These are phyloP conservation scores for Candida ortonii DNA, from an alignment of 805 yeast species.

Conservation along the genomic window DNA sequence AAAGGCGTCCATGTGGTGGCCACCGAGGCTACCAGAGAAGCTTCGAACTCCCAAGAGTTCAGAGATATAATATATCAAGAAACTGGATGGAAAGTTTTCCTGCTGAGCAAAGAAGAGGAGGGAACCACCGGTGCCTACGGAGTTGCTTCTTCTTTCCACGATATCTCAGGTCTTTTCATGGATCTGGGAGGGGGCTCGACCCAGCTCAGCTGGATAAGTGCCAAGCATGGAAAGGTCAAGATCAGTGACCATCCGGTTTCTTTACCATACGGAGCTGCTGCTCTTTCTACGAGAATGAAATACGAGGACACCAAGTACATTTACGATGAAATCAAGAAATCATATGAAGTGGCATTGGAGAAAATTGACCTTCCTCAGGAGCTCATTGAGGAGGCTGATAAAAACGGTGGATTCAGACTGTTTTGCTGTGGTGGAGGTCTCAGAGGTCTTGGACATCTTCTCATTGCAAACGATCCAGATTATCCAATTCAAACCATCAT, in stretches of 20 bases:
- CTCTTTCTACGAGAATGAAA: constrained; percentile 53
- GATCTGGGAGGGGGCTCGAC: constrained; percentile 74
- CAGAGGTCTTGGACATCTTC: constrained; percentile 63
- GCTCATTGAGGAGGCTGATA: constrained; percentile 47
- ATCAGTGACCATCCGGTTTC: constrained; percentile 58
- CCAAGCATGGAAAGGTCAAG: constrained; percentile 51
- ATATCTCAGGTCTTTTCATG: constrained; percentile 64
- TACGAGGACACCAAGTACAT: constrained; percentile 48
- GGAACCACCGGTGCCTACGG: constrained; percentile 69
- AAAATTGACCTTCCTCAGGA: constrained; percentile 51
- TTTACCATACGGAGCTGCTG: constrained; percentile 74
- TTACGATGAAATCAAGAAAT: constrained; percentile 50
- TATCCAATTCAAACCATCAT: constrained; percentile 71
- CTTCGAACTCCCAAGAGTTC: constrained; percentile 60
- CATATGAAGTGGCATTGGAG: constrained; percentile 48
- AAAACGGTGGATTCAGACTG: constrained; percentile 58
- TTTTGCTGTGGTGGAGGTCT: constrained; percentile 75
- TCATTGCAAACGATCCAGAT: constrained; percentile 46
- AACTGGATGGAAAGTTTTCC: constrained; percentile 63
- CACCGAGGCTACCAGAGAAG: constrained; percentile 72
- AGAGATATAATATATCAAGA: constrained; percentile 52
- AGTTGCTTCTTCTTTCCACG: constrained; percentile 68
- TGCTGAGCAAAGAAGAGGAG: constrained; percentile 61
- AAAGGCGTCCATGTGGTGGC: constrained; percentile 66
- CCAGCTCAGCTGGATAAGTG: constrained; percentile 67